Evolutionary conservation across 1,139 yeast genomes (phyloP).

Genomic region (Hyphopichia burtonii): DNA sequence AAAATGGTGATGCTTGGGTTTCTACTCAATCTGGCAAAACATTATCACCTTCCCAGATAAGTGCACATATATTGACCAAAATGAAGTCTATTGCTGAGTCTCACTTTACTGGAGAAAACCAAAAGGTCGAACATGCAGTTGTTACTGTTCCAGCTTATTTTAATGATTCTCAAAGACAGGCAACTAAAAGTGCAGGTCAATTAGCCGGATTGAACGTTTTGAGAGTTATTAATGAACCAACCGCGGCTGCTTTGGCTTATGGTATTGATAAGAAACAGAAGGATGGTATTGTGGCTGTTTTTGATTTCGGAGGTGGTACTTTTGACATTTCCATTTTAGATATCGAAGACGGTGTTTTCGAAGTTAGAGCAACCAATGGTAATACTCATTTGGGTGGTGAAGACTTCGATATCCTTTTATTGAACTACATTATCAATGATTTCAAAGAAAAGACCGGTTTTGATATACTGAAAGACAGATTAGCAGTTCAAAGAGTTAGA

Average conservation of each 20-base stretch:
- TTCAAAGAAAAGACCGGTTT: slow-evolving; percentile 48
- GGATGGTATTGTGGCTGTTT: slow-evolving; percentile 71
- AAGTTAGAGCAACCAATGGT: slow-evolving; percentile 80
- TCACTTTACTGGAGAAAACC: slow-evolving; percentile 30
- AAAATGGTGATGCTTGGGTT: slow-evolving; percentile 65
- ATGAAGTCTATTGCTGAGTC: slow-evolving; percentile 59
- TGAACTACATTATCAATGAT: slow-evolving; percentile 49
- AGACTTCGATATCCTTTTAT: slow-evolving; percentile 67
- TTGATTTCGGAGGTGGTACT: slow-evolving; percentile 83
- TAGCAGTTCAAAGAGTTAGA: slow-evolving; percentile 64
- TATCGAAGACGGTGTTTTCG: slow-evolving; percentile 79
- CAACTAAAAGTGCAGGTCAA: slow-evolving; percentile 71
- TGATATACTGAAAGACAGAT: slow-evolving; percentile 42
- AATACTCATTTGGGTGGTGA: slow-evolving; percentile 85
- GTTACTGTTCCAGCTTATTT: slow-evolving; percentile 82
- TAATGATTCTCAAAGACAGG: slow-evolving; percentile 76
- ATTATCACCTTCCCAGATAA: slow-evolving; percentile 58
- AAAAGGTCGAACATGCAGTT: slow-evolving; percentile 58
- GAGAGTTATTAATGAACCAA: slow-evolving; percentile 75
- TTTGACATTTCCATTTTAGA: slow-evolving; percentile 78
- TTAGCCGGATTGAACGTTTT: slow-evolving; percentile 65
- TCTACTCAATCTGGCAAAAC: slow-evolving; percentile 33
- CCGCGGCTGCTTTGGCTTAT: slow-evolving; percentile 81
- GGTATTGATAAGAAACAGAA: slow-evolving; percentile 56
- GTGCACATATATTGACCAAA: slow-evolving; percentile 49